Base-by-base conservation (phyloP, 768 basidiomycete genomes). In the Rhizopogon vulgaris region DNA sequence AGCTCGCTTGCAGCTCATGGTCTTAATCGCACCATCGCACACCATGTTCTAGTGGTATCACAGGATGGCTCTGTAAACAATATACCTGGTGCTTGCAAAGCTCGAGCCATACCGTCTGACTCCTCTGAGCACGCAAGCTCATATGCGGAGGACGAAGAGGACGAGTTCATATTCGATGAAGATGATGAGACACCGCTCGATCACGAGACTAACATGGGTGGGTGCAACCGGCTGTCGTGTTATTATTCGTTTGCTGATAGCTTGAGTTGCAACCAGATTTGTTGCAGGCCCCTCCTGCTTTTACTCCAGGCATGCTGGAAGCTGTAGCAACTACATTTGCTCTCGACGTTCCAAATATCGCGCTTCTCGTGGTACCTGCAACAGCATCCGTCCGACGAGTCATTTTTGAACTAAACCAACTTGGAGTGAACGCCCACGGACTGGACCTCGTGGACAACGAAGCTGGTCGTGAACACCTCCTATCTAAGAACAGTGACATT, bases 311-410 rank as follows among this genome's bases (percentile, higher is more conserved):
- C 54, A 67, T 74, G 30, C 60, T 90, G 57, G 88, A 90, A 62
- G 83, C 83, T 2, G 74, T 90, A 43, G 87, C 84, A 5, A 76
- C 79, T 9, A 73, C 75, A 4, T 85, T 90, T 63, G 88, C 87
- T 15, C 62, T 88, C 17, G 86, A 88, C 49, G 88, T 90, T 18
- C 83, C 85, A 37, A 73, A 75, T 38, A 60, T 79, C 11, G 88
- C 80, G 17, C 69, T 90, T 15, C 70, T 90, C n/a, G 82, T 88
- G 15, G 62, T 90, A 36, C 83, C 83, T 3, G 73, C 86, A 6
- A 72, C 72, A 22, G 78, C 80, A 15, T 73, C 85, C 0, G 78
- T 90, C 18, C 76, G 75, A 45, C 78, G 83, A 22, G 79, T 79
- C 37, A 74, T 90, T 11, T 74, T 78, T 51, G 88, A 89, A 47